A percentile compares a stretch with the other conserved stretches of the same genome.
Conservation (phyloP, 805 yeast species). For the Suhomyces emberorum region DNA sequence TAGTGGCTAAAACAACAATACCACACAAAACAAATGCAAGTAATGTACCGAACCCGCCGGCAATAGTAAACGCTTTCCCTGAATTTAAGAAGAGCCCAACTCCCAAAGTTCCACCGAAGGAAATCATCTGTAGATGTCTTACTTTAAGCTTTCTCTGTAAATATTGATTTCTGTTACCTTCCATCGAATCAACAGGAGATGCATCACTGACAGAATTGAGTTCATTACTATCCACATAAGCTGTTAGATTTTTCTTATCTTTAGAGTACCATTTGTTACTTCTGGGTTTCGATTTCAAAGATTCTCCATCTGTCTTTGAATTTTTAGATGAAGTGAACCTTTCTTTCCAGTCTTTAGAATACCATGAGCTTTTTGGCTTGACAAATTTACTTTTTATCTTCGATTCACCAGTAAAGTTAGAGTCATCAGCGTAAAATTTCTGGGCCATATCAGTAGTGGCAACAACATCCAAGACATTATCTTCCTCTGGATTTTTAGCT, state of each 20-base stretch:
- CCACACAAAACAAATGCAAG: constrained; percentile 67
- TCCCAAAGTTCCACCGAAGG: constrained; percentile 76
- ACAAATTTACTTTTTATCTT: constrained; percentile 3
- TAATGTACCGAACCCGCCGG: constrained; percentile 76
- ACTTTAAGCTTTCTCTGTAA: constrained; percentile 59
- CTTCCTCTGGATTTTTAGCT: constrained; percentile 10
- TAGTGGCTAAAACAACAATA: constrained; percentile 60
- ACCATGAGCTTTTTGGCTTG: constrained; percentile 14
- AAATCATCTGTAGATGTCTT: constrained; percentile 73
- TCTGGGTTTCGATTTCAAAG: constrained; percentile 3
- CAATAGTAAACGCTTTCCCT: constrained; percentile 68
- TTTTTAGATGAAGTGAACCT: constrained; percentile 2
- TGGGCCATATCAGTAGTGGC: constrained; percentile 22
- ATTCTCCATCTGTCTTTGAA: constrained; percentile 1
- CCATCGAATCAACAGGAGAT: not conserved
- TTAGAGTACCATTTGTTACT: not conserved
- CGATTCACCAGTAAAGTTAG: constrained; percentile 10
- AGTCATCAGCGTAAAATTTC: constrained; percentile 22
- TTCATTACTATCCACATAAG: constrained; percentile 1
- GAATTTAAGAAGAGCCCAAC: constrained; percentile 69
- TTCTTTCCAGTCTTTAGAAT: constrained; percentile 7
- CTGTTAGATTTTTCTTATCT: constrained; percentile 1
- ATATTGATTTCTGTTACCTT: constrained; percentile 9
- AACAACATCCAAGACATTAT: constrained; percentile 25
- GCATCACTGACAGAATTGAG: not conserved